phyloP scores from a whole-genome alignment of 2,329 filamentous ascomycete species.

The Beauveria bassiana region DNA sequence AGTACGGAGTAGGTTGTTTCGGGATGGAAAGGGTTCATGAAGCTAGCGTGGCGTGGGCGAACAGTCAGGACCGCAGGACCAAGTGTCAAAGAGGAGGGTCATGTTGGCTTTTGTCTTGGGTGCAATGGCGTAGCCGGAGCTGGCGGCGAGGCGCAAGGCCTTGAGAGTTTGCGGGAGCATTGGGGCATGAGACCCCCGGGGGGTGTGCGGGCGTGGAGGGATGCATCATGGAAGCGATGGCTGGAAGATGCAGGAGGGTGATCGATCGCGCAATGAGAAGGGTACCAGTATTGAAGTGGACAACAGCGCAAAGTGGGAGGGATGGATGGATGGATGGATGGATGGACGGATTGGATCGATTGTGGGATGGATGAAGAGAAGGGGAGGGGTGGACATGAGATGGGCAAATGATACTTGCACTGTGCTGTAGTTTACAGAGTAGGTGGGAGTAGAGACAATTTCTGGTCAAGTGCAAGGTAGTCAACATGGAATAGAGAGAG shows the following conservation, averaged over 20 bases:
- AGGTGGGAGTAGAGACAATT: no score
- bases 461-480: no score
- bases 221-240: neutral
- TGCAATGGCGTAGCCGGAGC: neutral
- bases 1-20: neutral
- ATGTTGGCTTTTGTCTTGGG: conserved; percentile 4
- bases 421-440: no score
- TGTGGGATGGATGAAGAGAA: neutral
- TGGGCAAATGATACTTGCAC: neutral
- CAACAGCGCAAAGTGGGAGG: neutral
- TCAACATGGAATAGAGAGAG: no score
- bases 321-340: neutral
- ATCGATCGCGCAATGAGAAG: neutral
- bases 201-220: neutral
- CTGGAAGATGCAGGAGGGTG: neutral
- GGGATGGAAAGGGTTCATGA: neutral
- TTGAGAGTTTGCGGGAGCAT: neutral
- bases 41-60: neutral
- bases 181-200: neutral
- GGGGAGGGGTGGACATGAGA: neutral
- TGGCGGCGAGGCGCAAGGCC: neutral
- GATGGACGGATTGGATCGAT: neutral
- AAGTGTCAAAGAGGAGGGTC: neutral
- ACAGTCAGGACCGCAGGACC: no score
- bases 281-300: no score